Base-by-base conservation (phyloP, 345 rosid species). In the Melaleuca quinquenervia region DNA sequence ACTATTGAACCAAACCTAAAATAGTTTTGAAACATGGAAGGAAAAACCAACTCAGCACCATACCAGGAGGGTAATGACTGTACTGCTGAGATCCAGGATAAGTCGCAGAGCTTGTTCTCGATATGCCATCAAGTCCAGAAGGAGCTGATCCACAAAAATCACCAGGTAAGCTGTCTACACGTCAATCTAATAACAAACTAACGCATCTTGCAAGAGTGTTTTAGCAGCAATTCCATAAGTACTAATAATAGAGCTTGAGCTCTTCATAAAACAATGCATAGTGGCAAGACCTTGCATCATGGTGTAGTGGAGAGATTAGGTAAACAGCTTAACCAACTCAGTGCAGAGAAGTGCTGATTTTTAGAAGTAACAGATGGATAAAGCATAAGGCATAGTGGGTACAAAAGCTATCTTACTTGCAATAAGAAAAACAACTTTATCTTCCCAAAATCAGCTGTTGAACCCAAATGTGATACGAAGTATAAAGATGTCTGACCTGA, bases 41-140 rank as follows among this genome's bases (percentile, higher is more conserved):
- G 87, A 82, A 86, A 83, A 58, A 60, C 84, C 53, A 56, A 82
- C 62, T 78, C 76, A 86, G 86, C 50, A 90, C 48, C 99, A 94
- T 92, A 97, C 99, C 99, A 96, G 89, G 92, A 97, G 92, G 87
- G 99, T 97, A 86, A 97, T 96, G 85, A 97, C 98, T 49, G 99
- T 97, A 90, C 98, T 97, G 91, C 99, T 96, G 82, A 97, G 94
- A 91, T 97, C 99, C 95, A 97, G 87, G 91, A 97, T 94, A 82
- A 96, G 97, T 83, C 98, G 96, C 82, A 97, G 91, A 74, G 99
- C 98, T 92, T 97, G 99, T 88, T 97, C 99, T 83, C 98, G 94
- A 88, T 96, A 97, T 84, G 95, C 95, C 99, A 97, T 95, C 92
- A 97, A 90, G 91, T 96, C 99, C 88, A 94, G 95, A 87, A 97